Evolutionary conservation across 805 yeast species (phyloP), one percentile per base, ranked within the genome.

Genomic region (Teunomyces pallodes): DNA sequence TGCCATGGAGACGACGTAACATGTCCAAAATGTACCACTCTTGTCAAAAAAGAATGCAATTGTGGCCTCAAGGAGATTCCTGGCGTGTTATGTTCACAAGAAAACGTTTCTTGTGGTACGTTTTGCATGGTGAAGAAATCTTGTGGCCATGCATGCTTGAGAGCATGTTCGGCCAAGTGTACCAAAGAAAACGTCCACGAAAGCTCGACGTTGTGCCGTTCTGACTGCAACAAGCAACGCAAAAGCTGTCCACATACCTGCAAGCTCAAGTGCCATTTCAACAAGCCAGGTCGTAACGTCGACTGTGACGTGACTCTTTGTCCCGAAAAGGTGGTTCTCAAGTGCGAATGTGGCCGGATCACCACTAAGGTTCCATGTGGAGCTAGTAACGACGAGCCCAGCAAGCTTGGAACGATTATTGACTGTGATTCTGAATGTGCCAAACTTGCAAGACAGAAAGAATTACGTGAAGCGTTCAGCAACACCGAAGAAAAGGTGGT

Each of bases 21-120:
- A 2, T 90, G 97, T 65, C 96, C 96, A 0, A 82, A 81, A 51
- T 90, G 97, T 65, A 87, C 95, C 5, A 52, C 54, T 9, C 50
- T 80, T 5, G 84, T 83, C 2, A 69, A 73, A 27, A 83, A 80
- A 54, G 54, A 52, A 17, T 87, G 95, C 61, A 74, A 76, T 54
- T 87, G 94, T 72, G 87, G 87, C 2, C 70, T 51, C 27, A 62
- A 76, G 52, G 65, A 67, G 4, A 74, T 88, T 8, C 76, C 81
- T 30, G 85, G 86, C 13, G 80, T 86, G 24, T 79, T 79, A 56
- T 86, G 97, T 67, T 84, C 83, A 43, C 88, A 84, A 52, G 72
- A 74, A 2, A 74, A 71, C 27, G 90, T 85, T 0, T 81, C 88
- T 3, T 90, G 97, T 66, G 74, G 77, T 4, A 57, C 48, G 27